Evolutionary conservation across 1,284 basidiomycete genomes (phyloP).

Genomic region (Melampsora larici-populina): DNA sequence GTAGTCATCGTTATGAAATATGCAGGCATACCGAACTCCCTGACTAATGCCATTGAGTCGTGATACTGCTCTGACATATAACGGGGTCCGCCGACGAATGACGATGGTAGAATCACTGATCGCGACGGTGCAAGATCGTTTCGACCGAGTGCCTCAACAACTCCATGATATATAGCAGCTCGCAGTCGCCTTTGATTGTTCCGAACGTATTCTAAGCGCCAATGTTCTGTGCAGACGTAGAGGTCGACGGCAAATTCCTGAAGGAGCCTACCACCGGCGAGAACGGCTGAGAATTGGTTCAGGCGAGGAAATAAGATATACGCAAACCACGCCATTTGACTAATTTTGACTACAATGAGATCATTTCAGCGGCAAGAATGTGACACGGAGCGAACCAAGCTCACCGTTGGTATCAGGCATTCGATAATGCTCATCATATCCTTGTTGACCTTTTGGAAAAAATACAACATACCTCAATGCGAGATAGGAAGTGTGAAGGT

Average conservation of each 20-base stretch:
- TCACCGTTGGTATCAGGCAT: not conserved
- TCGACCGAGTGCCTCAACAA: not conserved
- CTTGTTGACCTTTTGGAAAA: not conserved
- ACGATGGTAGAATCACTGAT: constrained; percentile 53
- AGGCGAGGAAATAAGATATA: not conserved
- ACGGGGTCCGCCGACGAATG: constrained; percentile 53
- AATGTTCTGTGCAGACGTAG: constrained; percentile 14
- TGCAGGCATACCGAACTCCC: constrained; percentile 51
- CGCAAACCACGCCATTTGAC: constrained; percentile 1
- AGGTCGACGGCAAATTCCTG: constrained; percentile 16
- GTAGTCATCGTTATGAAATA: constrained; percentile 57
- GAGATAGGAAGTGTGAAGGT: constrained; percentile 4
- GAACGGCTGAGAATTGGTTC: not conserved
- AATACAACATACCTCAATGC: constrained; percentile 7
- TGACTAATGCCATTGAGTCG: constrained; percentile 55
- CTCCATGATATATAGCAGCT: not conserved
- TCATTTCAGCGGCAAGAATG: no score
- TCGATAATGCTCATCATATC: not conserved
- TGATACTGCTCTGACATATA: constrained; percentile 55
- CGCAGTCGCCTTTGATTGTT: not conserved
- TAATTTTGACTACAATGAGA: not conserved
- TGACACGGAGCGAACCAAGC: no score
- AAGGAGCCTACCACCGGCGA: not conserved
- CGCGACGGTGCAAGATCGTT: constrained; percentile 41
- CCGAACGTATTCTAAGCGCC: not conserved